A percentile compares a stretch with the other conserved stretches of the same genome.
Conservation (phyloP, 352 stramenopile genomes). For the Globisporangium takayamanum region DNA sequence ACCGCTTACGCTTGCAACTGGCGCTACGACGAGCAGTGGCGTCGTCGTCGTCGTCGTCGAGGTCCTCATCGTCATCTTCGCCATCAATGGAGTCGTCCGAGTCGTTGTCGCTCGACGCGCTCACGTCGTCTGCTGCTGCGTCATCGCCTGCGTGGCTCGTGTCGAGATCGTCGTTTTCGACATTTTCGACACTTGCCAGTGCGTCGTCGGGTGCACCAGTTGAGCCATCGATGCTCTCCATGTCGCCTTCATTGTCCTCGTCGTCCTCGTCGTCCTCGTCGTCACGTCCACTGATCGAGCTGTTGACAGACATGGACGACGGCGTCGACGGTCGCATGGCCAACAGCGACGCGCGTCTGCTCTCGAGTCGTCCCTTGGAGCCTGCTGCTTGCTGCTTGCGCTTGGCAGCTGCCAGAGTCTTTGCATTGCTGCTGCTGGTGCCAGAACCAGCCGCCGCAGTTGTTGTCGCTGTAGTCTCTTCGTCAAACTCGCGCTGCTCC, state of each 20-base stretch:
- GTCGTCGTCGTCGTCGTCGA: not conserved
- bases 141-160: slow-evolving; percentile 14
- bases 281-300: slow-evolving; percentile 29
- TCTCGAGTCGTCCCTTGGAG: no score
- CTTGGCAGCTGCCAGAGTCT: slow-evolving; percentile 15
- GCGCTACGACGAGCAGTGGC: not conserved
- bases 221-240: slow-evolving; percentile 10
- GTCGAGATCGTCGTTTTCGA: slow-evolving; percentile 2
- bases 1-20: slow-evolving; percentile 16
- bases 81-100: slow-evolving; percentile 17
- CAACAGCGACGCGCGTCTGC: not conserved
- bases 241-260: slow-evolving; percentile 32
- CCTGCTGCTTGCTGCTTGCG: not conserved
- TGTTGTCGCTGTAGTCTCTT: slow-evolving; percentile 19
- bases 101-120: slow-evolving; percentile 11
- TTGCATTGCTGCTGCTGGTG: not conserved
- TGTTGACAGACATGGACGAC: slow-evolving; percentile 29
- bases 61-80: slow-evolving; percentile 21
- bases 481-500: slow-evolving; percentile 60
- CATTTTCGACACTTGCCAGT: slow-evolving; percentile 13
- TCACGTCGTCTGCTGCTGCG: slow-evolving; percentile 10
- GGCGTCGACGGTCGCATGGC: slow-evolving; percentile 19
- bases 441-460: not conserved
- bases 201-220: slow-evolving; percentile 17
- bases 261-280: slow-evolving; percentile 33